A percentile compares a stretch with the other conserved stretches of the same genome.
These are phyloP conservation scores for Exophiala dermatitidis DNA, from an alignment of 2,329 filamentous ascomycete genomes.

Conservation along the genomic window DNA sequence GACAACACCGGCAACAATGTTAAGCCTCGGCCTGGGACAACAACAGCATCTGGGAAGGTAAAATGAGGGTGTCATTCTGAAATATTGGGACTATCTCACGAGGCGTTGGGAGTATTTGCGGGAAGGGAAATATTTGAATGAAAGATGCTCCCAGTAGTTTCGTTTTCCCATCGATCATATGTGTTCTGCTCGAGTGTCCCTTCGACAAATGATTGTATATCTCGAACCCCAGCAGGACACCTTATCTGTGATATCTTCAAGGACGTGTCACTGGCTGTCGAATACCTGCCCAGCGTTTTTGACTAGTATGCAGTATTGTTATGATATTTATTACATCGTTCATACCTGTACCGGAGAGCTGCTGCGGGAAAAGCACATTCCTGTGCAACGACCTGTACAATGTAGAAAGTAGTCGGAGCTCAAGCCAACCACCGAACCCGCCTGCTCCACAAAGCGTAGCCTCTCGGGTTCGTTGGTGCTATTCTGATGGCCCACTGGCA, in stretches of 20 bases:
- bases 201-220: no score
- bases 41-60: slow-evolving; percentile 7
- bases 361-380: no score
- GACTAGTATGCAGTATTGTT: no score
- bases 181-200: no score
- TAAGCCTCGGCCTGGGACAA: not conserved
- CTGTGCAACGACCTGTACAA: not conserved
- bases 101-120: not conserved
- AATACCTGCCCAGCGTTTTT: no score
- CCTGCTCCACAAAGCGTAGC: not conserved
- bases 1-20: not conserved
- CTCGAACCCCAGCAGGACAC: no score
- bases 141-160: no score
- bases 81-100: not conserved
- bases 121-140: not conserved
- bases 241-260: no score
- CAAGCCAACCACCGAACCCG: not conserved
- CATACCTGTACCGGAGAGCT: no score
- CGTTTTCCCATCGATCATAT: no score
- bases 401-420: not conserved
- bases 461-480: not conserved
- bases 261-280: no score
- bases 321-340: no score
- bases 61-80: not conserved
- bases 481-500: not conserved